Base-by-base conservation (phyloP, 352 stramenopile genomes). In the Globisporangium cylindrosporum region DNA sequence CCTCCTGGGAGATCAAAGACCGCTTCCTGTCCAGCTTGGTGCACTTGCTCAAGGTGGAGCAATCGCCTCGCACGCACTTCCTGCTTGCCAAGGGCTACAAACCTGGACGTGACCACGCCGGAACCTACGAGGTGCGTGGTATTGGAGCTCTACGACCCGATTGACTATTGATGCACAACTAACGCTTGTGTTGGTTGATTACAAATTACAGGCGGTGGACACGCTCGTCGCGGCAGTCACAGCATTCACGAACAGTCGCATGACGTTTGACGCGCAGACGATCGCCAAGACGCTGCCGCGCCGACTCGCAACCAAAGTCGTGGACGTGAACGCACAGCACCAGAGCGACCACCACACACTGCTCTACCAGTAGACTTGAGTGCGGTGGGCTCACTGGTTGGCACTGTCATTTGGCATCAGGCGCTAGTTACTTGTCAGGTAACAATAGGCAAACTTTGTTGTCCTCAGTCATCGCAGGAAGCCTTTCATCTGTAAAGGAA, bases 61-160 rank as follows among this genome's bases (percentile, higher is more conserved):
- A 83, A 46, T 73, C 75, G 58, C 76, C 78, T 46, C 51, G 61
- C 54, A 82, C 75, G n/a, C 77, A 88, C 48, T 58, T 90, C 57
- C 58, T 92, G 61, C 66, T 90, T 18, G 72, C 74, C 34, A 92
- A 92, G 58, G 84, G 81, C 46, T 89, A 92, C 76, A 79, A 80
- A 15, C 84, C 84, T 3, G 80, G 84, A 27, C 80, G 78, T 49
- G 70, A 89, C 32, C 63, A 81, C 64, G 64, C 71, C 0, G 82
- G 72, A 4, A 88, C 77, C 2, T 80, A 86, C 20, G 83, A 91
- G 48, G 72, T 70, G 58, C 41, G 25, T 54, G n/a, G 7, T n/a
- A 20, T 46, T 14, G 38, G 38, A 46, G 38, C 38, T 46, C 15
- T 43, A 43, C 12, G 36, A 43, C 9, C 1, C 36, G 36, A 43